A percentile compares a stretch with the other conserved stretches of the same genome.
Evolutionary conservation across 2,329 filamentous ascomycete genomes (phyloP).

Genomic region (Aspergillus jensenii): DNA sequence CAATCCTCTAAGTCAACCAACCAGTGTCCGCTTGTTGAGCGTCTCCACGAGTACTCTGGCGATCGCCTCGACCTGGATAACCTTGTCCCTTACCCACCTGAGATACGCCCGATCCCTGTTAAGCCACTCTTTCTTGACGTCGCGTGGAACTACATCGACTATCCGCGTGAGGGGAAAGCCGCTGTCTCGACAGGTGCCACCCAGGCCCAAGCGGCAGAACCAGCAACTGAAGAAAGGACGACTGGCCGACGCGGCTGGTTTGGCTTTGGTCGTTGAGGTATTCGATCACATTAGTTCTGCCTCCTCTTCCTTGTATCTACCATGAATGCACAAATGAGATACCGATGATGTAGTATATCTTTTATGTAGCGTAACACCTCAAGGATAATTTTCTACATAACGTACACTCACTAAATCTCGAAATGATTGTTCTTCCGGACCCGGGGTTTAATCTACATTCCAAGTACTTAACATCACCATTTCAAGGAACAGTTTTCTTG

Average conservation of each 20-base stretch:
- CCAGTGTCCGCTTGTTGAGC: conserved; percentile 67
- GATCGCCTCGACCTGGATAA: conserved; percentile 72
- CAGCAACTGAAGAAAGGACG: conserved; percentile 43
- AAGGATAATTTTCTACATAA: too few species aligned
- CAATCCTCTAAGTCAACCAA: conserved; percentile 38
- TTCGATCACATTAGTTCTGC: not conserved
- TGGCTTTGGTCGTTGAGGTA: conserved; percentile 57
- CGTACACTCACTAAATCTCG: not conserved
- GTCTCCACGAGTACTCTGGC: conserved; percentile 71
- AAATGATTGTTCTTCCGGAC: not conserved
- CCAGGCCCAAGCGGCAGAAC: conserved; percentile 27
- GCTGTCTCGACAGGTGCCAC: conserved; percentile 3
- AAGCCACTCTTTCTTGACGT: conserved; percentile 96
- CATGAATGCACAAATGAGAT: not conserved
- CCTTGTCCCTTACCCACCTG: conserved; percentile 83
- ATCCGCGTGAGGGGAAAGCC: conserved; percentile 62
- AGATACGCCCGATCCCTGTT: conserved; percentile 76
- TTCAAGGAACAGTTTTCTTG: too few species aligned
- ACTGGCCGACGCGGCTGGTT: conserved; percentile 74
- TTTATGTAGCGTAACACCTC: too few species aligned
- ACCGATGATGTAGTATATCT: not conserved
- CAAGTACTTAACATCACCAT: not conserved
- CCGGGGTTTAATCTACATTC: not conserved
- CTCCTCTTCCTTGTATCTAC: not conserved
- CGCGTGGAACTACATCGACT: conserved; percentile 96